Percentiles rank a stretch among this genome's conserved stretches.
These are phyloP conservation scores for Alternaria brassicicola DNA, from an alignment of 2,329 filamentous ascomycete genomes.

Conservation along the genomic window DNA sequence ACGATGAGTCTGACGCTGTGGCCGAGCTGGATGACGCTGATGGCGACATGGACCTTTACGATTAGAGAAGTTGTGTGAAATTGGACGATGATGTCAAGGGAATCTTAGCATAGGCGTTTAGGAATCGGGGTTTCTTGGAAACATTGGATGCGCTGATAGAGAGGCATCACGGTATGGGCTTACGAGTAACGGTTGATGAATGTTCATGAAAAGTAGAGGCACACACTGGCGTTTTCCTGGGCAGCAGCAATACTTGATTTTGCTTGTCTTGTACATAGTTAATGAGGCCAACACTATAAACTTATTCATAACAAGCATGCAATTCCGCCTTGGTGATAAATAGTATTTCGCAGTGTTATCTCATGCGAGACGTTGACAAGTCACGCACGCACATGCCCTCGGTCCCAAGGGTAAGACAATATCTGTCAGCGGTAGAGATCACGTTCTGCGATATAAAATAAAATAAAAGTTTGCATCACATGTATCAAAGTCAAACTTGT, in stretches of 20 bases:
- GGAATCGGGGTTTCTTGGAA: background rate
- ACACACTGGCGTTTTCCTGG: conserved; percentile 3
- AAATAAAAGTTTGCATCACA: background rate
- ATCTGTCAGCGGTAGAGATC: background rate
- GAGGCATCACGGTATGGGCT: conserved; percentile 3
- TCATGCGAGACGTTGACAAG: background rate
- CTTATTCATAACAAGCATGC: background rate
- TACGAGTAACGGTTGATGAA: conserved; percentile 14
- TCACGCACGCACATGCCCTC: too few relatives aligned
- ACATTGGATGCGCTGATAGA: background rate
- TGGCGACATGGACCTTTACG: conserved; percentile 68
- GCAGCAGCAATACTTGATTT: background rate
- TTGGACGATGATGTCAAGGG: background rate
- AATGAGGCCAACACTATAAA: conserved; percentile 10
- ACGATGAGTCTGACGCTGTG: conserved; percentile 75
- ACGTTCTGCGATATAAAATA: too few relatives aligned
- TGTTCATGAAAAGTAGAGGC: conserved; percentile 1
- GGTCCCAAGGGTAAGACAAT: background rate
- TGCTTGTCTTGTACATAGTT: conserved; percentile 16
- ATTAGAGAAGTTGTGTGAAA: conserved; percentile 54
- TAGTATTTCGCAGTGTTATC: too few relatives aligned
- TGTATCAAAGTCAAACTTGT: background rate
- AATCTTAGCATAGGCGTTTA: conserved; percentile 20
- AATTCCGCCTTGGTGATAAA: background rate
- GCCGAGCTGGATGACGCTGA: conserved; percentile 67